A percentile compares a stretch with the other conserved stretches of the same genome.
Conservation (phyloP, 169 alveolate species). For the Plasmodium sp. region DNA sequence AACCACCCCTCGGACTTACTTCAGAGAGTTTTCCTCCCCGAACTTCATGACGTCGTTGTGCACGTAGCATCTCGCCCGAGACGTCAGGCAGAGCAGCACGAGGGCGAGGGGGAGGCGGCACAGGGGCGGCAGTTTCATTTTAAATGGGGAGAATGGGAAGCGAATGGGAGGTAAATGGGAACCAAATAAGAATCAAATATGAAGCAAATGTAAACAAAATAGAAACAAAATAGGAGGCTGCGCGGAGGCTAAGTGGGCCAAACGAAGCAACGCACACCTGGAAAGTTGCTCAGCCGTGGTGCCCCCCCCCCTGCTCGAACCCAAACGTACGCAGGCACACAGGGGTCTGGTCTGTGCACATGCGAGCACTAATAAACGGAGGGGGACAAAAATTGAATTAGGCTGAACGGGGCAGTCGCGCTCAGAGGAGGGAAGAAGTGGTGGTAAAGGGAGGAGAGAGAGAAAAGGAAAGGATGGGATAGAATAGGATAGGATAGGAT, state of each 20-base stretch:
- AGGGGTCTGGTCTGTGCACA: not conserved
- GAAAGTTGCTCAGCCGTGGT: not conserved
- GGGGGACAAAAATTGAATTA: not conserved
- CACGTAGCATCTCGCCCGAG: not conserved
- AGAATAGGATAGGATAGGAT: not conserved
- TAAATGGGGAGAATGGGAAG: not conserved
- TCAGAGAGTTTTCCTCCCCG: constrained; percentile 32
- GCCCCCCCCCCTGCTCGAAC: not conserved
- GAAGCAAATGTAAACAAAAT: not conserved
- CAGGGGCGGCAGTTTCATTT: constrained; percentile 22
- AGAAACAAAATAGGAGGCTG: too few relatives aligned
- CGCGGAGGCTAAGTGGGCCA: not conserved
- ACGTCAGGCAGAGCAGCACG: not conserved
- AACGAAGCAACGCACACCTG: not conserved
- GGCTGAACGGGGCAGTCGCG: not conserved
- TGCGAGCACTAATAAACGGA: not conserved
- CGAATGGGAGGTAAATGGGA: not conserved
- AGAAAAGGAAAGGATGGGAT: not conserved
- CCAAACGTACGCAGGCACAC: not conserved
- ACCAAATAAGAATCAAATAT: not conserved
- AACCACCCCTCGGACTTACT: constrained; percentile 7
- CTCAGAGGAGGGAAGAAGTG: not conserved
- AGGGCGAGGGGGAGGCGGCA: not conserved
- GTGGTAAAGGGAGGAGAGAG: not conserved
- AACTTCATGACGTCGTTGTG: constrained; percentile 24